Conservation (phyloP, 176 grass and related monocot species). For the Rhynchospora breviuscula region DNA sequence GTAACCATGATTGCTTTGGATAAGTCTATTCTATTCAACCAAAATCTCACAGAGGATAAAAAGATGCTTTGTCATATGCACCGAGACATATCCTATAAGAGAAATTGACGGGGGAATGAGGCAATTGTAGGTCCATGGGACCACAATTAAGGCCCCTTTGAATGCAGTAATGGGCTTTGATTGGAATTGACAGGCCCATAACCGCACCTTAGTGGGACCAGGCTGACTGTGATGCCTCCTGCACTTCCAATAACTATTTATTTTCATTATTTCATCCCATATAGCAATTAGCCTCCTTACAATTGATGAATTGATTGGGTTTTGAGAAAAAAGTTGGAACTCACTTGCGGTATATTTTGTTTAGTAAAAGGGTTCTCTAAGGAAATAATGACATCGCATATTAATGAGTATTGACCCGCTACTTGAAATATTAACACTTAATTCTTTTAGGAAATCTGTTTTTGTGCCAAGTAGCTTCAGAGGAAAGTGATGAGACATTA, state of each 20-base stretch:
- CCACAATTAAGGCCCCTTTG: neutral
- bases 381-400: neutral
- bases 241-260: neutral
- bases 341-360: neutral
- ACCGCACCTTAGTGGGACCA: conserved; percentile 9
- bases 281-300: neutral
- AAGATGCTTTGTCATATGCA: conserved; percentile 6
- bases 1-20: neutral
- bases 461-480: neutral
- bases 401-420: neutral
- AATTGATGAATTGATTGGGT: neutral
- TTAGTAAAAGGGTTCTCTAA: neutral
- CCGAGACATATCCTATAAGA: neutral
- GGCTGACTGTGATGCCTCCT: neutral
- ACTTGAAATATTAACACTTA: neutral
- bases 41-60: conserved; percentile 23
- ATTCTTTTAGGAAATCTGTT: neutral
- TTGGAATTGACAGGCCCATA: conserved; percentile 10
- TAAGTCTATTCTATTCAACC: conserved; percentile 7
- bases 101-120: conserved; percentile 4
- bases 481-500: neutral
- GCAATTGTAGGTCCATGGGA: neutral
- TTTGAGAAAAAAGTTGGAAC: neutral
- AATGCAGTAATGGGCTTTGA: conserved; percentile 25
- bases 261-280: conserved; percentile 5